Base-by-base conservation (phyloP, 176 grass and related monocot species). In the Secale cereale region DNA sequence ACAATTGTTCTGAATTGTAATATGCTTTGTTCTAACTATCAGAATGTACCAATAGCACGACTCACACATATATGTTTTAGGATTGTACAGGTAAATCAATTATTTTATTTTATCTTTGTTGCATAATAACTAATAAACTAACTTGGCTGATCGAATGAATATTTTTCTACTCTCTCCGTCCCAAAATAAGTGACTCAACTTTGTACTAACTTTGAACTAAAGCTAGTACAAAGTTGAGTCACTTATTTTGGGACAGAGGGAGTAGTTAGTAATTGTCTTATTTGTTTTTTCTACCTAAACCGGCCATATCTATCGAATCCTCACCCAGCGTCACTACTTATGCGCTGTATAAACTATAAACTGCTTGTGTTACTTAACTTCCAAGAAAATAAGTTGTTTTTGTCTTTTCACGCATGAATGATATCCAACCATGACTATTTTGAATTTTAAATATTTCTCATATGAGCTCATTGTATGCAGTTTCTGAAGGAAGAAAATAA, bases 401-500 rank as follows among this genome's bases (percentile, higher is more conserved):
- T 78, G n/a, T 74, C 23, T 80, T 31, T n/a, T 40, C 8, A 78
- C 37, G 57, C 60, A 85, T 41, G n/a, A 82, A 69, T 2, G 15
- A 69, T 78, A 88, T 33, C 71, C 28, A 50, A 14, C 27, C 31
- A 19, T 65, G 22, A 10, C 32, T 60, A 13, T 68, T 79, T 63
- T 59, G 52, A 82, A 82, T 82, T 69, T 82, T 43, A 43, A 79
- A 32, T 85, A 82, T 84, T 78, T 83, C 30, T 57, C 46, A 62
- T 50, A 79, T 78, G 20, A 78, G 33, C 74, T 89, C 35, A 90
- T 86, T 71, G 54, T 76, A 45, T 86, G 52, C 70, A 99, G 97
- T 63, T 86, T 73, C 77, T 94, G 70, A 94, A 99, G 86, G 83
- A 84, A 87, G 88, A 99, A 91, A 91, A 89, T 81, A 89, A 87